phyloP scores from a whole-genome alignment of 306 rosid species.

The Astragalus glycyphyllos region DNA sequence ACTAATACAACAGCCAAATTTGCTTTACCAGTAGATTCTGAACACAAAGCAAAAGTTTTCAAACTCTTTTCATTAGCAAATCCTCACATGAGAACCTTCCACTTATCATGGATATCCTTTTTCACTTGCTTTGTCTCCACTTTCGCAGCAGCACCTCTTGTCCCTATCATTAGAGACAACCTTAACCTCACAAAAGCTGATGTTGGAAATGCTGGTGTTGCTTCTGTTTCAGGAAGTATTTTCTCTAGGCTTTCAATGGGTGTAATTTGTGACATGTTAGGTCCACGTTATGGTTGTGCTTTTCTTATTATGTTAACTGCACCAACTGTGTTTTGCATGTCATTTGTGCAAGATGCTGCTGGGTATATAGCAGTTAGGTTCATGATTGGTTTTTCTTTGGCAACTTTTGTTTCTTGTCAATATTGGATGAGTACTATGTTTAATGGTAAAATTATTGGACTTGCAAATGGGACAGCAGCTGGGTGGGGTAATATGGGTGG shows the following conservation, averaged over 20 bases:
- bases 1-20: constrained; percentile 72
- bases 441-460: constrained; percentile 78
- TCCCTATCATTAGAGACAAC: constrained; percentile 82
- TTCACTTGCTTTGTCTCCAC: constrained; percentile 90
- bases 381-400: constrained; percentile 88
- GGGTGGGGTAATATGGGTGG: constrained; percentile 99
- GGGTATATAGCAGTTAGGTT: constrained; percentile 75
- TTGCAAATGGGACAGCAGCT: constrained; percentile 85
- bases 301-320: constrained; percentile 72
- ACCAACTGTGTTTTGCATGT: constrained; percentile 82
- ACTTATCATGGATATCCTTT: constrained; percentile 92
- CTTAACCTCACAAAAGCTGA: constrained; percentile 78
- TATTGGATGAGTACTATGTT: constrained; percentile 99
- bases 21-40: constrained; percentile 75
- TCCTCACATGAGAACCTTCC: constrained; percentile 98
- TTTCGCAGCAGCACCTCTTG: constrained; percentile 81
- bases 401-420: constrained; percentile 93
- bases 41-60: constrained; percentile 80
- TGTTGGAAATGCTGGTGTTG: constrained; percentile 88
- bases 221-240: constrained; percentile 83
- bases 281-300: constrained; percentile 86
- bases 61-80: constrained; percentile 75
- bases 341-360: constrained; percentile 65
- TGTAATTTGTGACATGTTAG: constrained; percentile 76
- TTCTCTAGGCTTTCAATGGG: constrained; percentile 90